Conservation (phyloP, 23 red algal genomes). For the Rhodosorus marinus region DNA sequence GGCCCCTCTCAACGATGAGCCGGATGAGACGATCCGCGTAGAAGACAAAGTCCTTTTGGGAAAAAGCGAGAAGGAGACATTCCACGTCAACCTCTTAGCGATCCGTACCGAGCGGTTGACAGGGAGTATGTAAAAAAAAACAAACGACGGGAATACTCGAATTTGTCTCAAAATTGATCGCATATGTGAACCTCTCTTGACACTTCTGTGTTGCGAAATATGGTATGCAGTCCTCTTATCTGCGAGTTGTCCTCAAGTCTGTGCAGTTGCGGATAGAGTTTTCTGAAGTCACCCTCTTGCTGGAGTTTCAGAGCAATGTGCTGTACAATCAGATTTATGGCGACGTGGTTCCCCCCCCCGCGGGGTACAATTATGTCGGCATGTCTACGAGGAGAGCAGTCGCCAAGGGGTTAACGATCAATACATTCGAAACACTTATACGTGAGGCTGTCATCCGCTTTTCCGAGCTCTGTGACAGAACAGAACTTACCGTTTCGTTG, state of each 20-base stretch:
- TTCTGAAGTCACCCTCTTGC: conserved; percentile 54
- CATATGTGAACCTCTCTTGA: no score
- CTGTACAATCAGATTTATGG: conserved; percentile 94
- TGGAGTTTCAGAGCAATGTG: conserved; percentile 91
- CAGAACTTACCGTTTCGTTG: no score
- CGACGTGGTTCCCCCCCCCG: conserved; percentile 79
- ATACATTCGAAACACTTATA: no score
- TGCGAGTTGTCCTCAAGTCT: conserved; percentile 70
- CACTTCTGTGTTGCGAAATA: conserved; percentile 33
- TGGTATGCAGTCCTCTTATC: conserved; percentile 70
- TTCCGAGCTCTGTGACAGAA: no score
- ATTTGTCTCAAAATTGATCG: background rate
- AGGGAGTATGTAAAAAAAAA: no score
- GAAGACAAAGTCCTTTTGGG: conserved; percentile 98
- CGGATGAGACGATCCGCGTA: conserved; percentile 88
- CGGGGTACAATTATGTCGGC: conserved; percentile 87
- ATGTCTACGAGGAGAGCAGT: no score
- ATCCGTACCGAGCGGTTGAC: no score
- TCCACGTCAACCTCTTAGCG: no score
- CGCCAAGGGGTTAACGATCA: no score
- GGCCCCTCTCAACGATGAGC: conserved; percentile 59
- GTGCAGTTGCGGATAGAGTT: conserved; percentile 60
- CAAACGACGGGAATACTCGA: background rate
- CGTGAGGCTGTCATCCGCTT: no score
- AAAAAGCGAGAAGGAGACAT: no score